These are phyloP conservation scores for Haplosporangium sp. DNA, from an alignment of 371 early-diverging fungal species.

Conservation along the genomic window DNA sequence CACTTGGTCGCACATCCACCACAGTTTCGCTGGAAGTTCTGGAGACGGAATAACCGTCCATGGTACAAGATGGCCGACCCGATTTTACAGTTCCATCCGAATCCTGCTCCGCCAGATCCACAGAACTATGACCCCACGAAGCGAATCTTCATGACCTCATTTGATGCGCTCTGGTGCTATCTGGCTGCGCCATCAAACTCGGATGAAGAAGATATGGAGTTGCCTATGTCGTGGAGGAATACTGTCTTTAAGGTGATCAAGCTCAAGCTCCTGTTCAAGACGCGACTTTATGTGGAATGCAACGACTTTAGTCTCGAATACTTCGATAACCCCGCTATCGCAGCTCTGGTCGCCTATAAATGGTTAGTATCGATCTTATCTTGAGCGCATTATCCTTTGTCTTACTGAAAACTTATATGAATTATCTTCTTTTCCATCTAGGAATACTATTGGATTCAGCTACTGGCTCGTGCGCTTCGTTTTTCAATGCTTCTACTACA, in stretches of 20 bases:
- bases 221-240: conserved; percentile 16
- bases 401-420: background rate
- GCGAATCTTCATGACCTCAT: conserved; percentile 12
- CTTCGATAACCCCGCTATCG: conserved; percentile 32
- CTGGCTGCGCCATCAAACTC: background rate
- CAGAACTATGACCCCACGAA: conserved; percentile 2
- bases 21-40: conserved; percentile 1
- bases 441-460: conserved; percentile 24
- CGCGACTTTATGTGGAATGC: conserved; percentile 3
- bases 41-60: background rate
- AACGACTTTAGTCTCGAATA: conserved; percentile 16
- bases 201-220: background rate
- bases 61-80: conserved; percentile 8
- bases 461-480: conserved; percentile 28
- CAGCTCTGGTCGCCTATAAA: conserved; percentile 21
- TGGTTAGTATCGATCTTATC: conserved; percentile 14
- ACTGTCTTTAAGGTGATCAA: background rate
- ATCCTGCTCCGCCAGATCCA: background rate
- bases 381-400: too few species aligned
- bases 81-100: conserved; percentile 17
- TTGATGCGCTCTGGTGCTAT: conserved; percentile 25
- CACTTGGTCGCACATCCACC: conserved; percentile 1
- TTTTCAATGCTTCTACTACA: conserved; percentile 13
- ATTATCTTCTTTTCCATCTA: background rate
- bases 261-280: background rate